phyloP scores from a whole-genome alignment of 202 grass and related monocot species.

The Panicum hallii region DNA sequence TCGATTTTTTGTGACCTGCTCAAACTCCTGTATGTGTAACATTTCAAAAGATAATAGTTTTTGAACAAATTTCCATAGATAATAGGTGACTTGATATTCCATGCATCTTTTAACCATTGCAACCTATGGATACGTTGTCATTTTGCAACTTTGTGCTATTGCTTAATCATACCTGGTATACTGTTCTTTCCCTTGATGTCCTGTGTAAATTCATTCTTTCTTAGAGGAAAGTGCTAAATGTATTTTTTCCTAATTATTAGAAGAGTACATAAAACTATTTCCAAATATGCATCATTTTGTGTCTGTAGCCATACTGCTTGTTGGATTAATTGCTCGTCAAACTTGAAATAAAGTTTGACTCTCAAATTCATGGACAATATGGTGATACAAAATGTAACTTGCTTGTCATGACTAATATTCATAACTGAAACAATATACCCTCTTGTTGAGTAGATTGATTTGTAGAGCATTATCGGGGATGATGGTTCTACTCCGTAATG shows the following conservation, averaged over 20 bases:
- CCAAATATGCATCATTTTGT: neutral
- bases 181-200: neutral
- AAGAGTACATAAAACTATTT: no score
- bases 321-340: neutral
- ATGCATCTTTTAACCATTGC: constrained; percentile 13
- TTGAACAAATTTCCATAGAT: neutral
- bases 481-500: neutral
- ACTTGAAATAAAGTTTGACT: neutral
- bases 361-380: neutral
- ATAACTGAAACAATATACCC: no score
- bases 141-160: neutral
- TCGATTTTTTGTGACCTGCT: neutral
- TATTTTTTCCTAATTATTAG: no score
- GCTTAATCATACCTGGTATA: neutral
- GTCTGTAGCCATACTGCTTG: neutral
- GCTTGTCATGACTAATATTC: no score
- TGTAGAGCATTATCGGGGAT: neutral
- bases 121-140: neutral
- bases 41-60: neutral
- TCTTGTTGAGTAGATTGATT: neutral
- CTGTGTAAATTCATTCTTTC: neutral
- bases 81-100: constrained; percentile 15
- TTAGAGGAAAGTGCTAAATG: neutral
- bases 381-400: no score
- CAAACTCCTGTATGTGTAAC: constrained; percentile 4